Evolutionary conservation across 1,284 basidiomycete species (phyloP), one percentile per base, ranked within the genome.

Genomic region (Cryptococcus jaspeensis): DNA sequence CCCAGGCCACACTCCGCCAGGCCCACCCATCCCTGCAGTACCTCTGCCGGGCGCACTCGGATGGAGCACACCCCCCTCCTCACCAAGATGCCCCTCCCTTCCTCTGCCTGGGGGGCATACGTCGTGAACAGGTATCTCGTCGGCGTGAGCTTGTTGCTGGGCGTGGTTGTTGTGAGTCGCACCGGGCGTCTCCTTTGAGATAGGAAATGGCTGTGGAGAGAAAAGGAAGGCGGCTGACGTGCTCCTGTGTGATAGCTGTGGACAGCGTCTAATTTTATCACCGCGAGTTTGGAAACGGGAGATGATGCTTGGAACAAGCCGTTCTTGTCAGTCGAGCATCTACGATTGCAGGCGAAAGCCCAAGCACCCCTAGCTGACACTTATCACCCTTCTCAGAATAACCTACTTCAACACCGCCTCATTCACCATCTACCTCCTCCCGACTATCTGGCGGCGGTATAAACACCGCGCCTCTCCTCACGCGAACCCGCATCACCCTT

Each of bases 341-440:
- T 37, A 40, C 16, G 12, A 25, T 15, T 42, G 20, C 15, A 15
- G 16, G 35, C 12, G 20, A 32, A 4, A 9, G 4, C 28, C 28
- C 28, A 9, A 9, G 5, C 28, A 32, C 9, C 28, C 28, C 28
- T 32, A 9, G 9, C 28, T 32, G 28, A 32, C n/a, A 44, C 3
- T 6, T 51, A 1, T 23, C 16, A 32, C 23, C 41, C 16, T 5
- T 22, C 9, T 22, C 57, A 78, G 76, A 47, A 76, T 78, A 55
- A 78, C 76, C n/a, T 78, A 77, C 50, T 66, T 78, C 58, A 76
- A 76, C 61, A 77, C 76, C 1, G 67, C 90, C 55, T 83, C 89
- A 9, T 99, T 97, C 74, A 80, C 86, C n/a, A 67, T 95, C 18
- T 98, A 98, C 78, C 85, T 99, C 25, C 68, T 97, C 9, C 91